Percentiles rank a stretch among this genome's conserved stretches.
Evolutionary conservation across 108 stramenopile species (phyloP).

Genomic region (Skeletonema potamos): DNA sequence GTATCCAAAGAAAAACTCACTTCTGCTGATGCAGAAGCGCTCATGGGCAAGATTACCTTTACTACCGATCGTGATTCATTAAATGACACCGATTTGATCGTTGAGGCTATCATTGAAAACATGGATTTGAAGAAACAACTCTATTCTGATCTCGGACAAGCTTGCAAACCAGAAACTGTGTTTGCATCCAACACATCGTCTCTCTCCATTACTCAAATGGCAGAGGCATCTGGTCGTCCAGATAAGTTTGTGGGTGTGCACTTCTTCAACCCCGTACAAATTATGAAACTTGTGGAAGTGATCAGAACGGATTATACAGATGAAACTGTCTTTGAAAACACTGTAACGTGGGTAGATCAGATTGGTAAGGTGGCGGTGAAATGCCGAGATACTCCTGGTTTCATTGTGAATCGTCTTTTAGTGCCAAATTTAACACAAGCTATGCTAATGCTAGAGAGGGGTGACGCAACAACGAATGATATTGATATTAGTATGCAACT

Average conservation of each 20-base stretch:
- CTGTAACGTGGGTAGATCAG: conserved; percentile 69
- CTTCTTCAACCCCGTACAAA: conserved; percentile 99
- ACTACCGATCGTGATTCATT: conserved; percentile 84
- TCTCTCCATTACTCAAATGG: conserved; percentile 90
- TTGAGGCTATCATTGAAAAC: conserved; percentile 97
- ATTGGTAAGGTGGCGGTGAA: conserved; percentile 92
- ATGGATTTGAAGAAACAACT: conserved; percentile 88
- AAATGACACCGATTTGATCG: conserved; percentile 82
- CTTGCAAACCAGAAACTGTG: conserved; percentile 83
- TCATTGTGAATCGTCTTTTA: conserved; percentile 97
- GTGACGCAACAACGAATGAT: conserved; percentile 90
- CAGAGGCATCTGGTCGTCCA: conserved; percentile 85
- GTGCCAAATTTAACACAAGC: conserved; percentile 92
- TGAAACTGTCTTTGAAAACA: conserved; percentile 79
- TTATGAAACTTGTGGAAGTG: conserved; percentile 98
- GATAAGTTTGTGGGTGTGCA: conserved; percentile 97
- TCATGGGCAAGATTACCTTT: conserved; percentile 67
- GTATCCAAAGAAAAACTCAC: conserved; percentile 83
- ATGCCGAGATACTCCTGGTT: conserved; percentile 97
- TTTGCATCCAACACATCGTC: conserved; percentile 96
- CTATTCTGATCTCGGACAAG: conserved; percentile 74
- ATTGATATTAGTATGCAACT: conserved; percentile 97
- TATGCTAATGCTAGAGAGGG: conserved; percentile 92
- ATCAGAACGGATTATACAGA: conserved; percentile 89
- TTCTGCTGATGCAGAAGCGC: conserved; percentile 52